These are phyloP conservation scores for Ceriops decandra DNA, from an alignment of 345 rosid species.

Conservation along the genomic window DNA sequence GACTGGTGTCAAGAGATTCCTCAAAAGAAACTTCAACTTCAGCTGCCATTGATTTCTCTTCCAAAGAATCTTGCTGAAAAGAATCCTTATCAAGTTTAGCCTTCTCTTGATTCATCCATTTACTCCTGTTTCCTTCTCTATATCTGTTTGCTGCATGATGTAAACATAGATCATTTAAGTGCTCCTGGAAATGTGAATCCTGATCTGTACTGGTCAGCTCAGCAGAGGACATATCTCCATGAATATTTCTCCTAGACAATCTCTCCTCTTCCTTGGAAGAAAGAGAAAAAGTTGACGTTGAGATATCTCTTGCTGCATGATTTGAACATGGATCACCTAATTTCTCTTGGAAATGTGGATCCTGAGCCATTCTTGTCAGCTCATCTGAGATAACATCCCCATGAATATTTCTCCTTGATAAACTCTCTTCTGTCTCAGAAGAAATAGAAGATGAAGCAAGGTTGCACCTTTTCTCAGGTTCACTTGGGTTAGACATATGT, in stretches of 20 bases:
- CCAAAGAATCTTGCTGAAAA: constrained; percentile 1
- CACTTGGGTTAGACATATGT: constrained; percentile 19
- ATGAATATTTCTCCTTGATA: constrained; percentile 8
- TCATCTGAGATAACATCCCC: constrained; percentile 19
- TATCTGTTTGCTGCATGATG: neutral
- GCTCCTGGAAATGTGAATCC: neutral
- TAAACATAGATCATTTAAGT: neutral
- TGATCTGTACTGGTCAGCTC: constrained; percentile 6
- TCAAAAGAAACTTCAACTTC: constrained; percentile 22
- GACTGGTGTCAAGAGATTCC: constrained; percentile 2
- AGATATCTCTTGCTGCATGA: neutral
- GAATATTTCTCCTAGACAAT: constrained; percentile 8
- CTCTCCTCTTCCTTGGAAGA: constrained; percentile 30
- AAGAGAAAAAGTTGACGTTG: constrained; percentile 2
- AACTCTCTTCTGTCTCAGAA: constrained; percentile 28
- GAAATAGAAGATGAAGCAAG: constrained; percentile 23
- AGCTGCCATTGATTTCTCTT: constrained; percentile 14
- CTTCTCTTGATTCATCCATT: constrained; percentile 2
- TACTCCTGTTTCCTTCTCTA: constrained; percentile 14
- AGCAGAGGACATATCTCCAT: constrained; percentile 15
- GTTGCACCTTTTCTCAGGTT: constrained; percentile 17
- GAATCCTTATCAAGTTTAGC: neutral
- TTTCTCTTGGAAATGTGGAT: neutral
- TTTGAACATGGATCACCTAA: neutral
- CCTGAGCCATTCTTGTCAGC: neutral